These are phyloP conservation scores for Heliamphora exappendiculata DNA, from an alignment of 148 eudicot genomes.

Conservation along the genomic window DNA sequence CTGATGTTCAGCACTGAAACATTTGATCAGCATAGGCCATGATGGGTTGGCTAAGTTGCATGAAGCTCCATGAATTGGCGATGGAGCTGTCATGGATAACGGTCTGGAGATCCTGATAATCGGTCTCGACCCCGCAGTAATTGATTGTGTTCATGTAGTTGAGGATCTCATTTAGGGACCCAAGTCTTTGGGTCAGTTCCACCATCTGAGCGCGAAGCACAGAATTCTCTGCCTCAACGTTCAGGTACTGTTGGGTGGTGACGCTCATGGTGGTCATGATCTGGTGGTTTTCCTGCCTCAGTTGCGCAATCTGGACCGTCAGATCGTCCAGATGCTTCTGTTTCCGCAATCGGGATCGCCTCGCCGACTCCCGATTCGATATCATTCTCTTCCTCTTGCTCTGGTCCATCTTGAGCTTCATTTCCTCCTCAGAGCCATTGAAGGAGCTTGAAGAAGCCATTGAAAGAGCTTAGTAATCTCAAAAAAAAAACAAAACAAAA, in stretches of 20 bases:
- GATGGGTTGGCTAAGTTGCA: slow-evolving; percentile 41
- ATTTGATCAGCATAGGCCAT: slow-evolving; percentile 46
- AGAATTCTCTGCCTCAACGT: slow-evolving; percentile 59
- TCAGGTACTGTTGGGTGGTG: slow-evolving; percentile 38
- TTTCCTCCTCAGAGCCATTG: slow-evolving; percentile 46
- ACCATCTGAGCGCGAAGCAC: slow-evolving; percentile 52
- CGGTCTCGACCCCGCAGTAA: neutral
- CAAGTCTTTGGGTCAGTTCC: slow-evolving; percentile 58
- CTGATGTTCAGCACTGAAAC: slow-evolving; percentile 12
- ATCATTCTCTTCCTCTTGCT: slow-evolving; percentile 60
- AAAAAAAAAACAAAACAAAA: neutral
- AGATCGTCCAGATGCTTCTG: slow-evolving; percentile 39
- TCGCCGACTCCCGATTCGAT: slow-evolving; percentile 49
- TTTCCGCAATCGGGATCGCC: slow-evolving; percentile 37
- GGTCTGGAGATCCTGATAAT: neutral
- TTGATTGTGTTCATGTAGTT: slow-evolving; percentile 24
- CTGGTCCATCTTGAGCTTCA: slow-evolving; percentile 39
- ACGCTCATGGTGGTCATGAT: slow-evolving; percentile 24
- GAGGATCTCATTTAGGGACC: slow-evolving; percentile 50
- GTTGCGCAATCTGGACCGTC: slow-evolving; percentile 22
- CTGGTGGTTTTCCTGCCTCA: slow-evolving; percentile 43
- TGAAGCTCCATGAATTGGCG: slow-evolving; percentile 34
- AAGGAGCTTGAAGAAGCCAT: slow-evolving; percentile 44
- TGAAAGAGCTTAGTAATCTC: neutral
- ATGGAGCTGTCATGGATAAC: slow-evolving; percentile 8